A percentile compares a stretch with the other conserved stretches of the same genome.
Evolutionary conservation across 768 basidiomycete species (phyloP).

Genomic region (Ramaria rubella): DNA sequence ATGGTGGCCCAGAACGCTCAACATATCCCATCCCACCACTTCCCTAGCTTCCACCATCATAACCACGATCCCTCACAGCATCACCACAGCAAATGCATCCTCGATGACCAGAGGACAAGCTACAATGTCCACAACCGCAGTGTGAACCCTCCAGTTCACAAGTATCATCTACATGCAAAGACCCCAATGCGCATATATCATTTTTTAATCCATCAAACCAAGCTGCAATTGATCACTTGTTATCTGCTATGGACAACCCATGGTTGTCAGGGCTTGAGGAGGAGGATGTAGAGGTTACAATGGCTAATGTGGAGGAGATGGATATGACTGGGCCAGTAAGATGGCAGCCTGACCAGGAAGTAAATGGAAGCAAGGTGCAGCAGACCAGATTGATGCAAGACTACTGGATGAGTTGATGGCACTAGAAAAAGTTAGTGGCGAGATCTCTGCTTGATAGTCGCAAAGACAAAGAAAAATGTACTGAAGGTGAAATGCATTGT

Average conservation of each 20-base stretch:
- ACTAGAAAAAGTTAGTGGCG: conserved; percentile 82
- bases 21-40: neutral
- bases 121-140: conserved; percentile 19
- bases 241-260: conserved; percentile 21
- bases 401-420: conserved; percentile 87
- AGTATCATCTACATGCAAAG: conserved; percentile 39
- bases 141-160: conserved; percentile 21
- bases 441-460: conserved; percentile 61
- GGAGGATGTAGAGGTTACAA: conserved; percentile 71
- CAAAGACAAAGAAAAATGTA: conserved; percentile 52
- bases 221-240: conserved; percentile 60
- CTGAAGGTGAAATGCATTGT: conserved; percentile 51
- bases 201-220: conserved; percentile 81
- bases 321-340: conserved; percentile 93
- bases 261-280: conserved; percentile 43
- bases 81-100: neutral
- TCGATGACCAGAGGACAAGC: neutral
- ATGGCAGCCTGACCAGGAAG: conserved; percentile 57
- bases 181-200: conserved; percentile 67
- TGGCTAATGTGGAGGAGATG: conserved; percentile 93
- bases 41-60: neutral
- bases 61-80: neutral
- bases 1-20: neutral
- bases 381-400: conserved; percentile 88
- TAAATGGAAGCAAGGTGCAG: conserved; percentile 55